Conservation (phyloP, 768 basidiomycete species). For the Termitomyces heimii region DNA sequence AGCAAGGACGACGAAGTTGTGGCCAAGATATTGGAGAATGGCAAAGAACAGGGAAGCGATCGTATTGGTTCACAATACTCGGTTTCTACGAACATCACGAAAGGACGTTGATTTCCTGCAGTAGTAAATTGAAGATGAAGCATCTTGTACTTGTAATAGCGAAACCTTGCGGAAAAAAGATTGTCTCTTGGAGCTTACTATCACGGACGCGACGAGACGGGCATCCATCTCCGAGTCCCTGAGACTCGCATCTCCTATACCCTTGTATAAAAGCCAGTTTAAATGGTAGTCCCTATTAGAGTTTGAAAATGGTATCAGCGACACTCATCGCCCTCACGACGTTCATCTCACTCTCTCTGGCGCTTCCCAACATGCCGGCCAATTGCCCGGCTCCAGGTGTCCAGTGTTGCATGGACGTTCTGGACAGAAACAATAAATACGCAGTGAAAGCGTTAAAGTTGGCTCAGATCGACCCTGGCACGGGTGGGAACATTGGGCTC, state of each 20-base stretch:
- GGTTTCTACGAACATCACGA: constrained; percentile 16
- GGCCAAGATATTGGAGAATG: constrained; percentile 52
- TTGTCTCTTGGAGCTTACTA: too few relatives aligned
- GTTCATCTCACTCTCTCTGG: not conserved
- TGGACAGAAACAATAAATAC: not conserved
- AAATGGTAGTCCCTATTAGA: not conserved
- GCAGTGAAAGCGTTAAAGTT: not conserved
- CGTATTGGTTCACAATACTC: constrained; percentile 24
- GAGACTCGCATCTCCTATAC: constrained; percentile 1
- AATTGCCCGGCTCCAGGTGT: constrained; percentile 6
- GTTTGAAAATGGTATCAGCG: not conserved
- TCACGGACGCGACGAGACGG: not conserved
- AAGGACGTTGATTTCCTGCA: constrained; percentile 11
- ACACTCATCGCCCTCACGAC: not conserved
- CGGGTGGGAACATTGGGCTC: not conserved
- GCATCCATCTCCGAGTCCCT: not conserved
- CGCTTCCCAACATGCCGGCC: not conserved
- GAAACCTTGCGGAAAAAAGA: too few relatives aligned
- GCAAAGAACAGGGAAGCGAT: constrained; percentile 51
- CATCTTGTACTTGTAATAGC: not conserved
- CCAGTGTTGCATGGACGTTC: constrained; percentile 2
- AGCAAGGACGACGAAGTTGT: constrained; percentile 62
- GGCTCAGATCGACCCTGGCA: not conserved
- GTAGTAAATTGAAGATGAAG: not conserved
- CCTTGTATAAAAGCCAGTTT: not conserved